Base-by-base conservation (phyloP, 352 stramenopile genomes). In the Phytophthora podocarpi region DNA sequence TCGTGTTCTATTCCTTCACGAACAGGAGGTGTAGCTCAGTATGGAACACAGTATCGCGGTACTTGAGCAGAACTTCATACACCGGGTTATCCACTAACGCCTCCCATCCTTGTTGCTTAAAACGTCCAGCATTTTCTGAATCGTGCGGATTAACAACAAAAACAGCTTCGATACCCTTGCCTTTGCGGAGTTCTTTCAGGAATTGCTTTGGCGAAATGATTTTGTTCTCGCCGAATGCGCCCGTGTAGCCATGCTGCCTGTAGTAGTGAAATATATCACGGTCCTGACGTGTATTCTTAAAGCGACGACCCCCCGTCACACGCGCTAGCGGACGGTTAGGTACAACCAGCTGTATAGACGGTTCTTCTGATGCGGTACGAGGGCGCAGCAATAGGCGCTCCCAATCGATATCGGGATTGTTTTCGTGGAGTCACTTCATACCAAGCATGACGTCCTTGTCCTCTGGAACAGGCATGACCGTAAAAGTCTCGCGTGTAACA, bases 221-320 rank as follows among this genome's bases (percentile, higher is more conserved):
- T 4, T 45, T 55, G 0, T 35, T 57, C 24, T 8, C 3, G 13
- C 36, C 41, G 24, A 39, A 15, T 9, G 26, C 9, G 12, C 52
- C 31, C 6, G 46, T 6, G 18, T 61, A 28, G 12, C 30, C 53
- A 10, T 61, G 53, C 15, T 52, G 52, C 21, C 20, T 30, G 46
- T 60, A 60, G 24, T 52, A 59, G 20, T 59, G 52, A n/a, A 57
- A 57, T 18, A 59, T 67, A 24, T 67, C 49, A 8, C 37, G 43
- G 28, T 23, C 39, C 16, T 45, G 36, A 9, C 15, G n/a, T n/a
- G n/a, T n/a, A n/a, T n/a, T 47, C 3, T 28, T 31, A 21, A 18
- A 24, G 18, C 13, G 46, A 11, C 23, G 32, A 21, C 32, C 23
- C 26, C 4, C 31, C 2, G 32, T 21, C 32, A 30, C 23, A 45